Base-by-base conservation (phyloP, 208 protist genomes). In the Wallacemonas collosoma region DNA sequence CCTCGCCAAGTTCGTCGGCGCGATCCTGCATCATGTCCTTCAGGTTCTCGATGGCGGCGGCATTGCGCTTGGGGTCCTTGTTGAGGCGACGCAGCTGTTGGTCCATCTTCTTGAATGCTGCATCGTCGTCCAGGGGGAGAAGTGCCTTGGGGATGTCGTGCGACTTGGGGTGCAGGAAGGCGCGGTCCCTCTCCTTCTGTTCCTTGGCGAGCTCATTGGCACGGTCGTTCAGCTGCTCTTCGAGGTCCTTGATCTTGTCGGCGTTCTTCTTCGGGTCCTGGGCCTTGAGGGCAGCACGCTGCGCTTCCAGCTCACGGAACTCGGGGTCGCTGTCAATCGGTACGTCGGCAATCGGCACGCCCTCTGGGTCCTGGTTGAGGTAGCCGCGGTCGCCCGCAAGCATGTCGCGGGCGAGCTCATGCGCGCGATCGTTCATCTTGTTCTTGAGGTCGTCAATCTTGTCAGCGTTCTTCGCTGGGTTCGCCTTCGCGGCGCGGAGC, bases 11-110 rank as follows among this genome's bases (percentile, higher is more conserved):
- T 70, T 90, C 81, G 55, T 90, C 74, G 0, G 86, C 87, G 44
- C 83, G 82, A 55, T 92, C 85, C 73, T 92, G 86, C 80, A 95
- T 81, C 77, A 88, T 80, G 41, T 82, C 83, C 76, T 95, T 84
- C 43, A 94, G 75, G 53, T 80, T 86, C 2, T 87, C 76, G 44
- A 93, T 87, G 7, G 83, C 81, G 36, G 79, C 68, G 26, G 78
- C 86, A 72, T 90, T 93, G 41, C 84, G 82, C 51, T 68, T 72
- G 0, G 79, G 76, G 40, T 92, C 82, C n/a, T 68, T 69, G 51
- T 90, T 89, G 54, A 93, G 81, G 35, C 61, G 71, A 40, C 88
- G 87, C 60, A 93, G 73, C 72, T 88, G 77, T 57, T 83, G 70
- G 68, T 91, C 87, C 83, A 94, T 87, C 68, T 80, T 80, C 48